Base-by-base conservation (phyloP, 805 yeast genomes). In the Phaffomyces thermotolerans region DNA sequence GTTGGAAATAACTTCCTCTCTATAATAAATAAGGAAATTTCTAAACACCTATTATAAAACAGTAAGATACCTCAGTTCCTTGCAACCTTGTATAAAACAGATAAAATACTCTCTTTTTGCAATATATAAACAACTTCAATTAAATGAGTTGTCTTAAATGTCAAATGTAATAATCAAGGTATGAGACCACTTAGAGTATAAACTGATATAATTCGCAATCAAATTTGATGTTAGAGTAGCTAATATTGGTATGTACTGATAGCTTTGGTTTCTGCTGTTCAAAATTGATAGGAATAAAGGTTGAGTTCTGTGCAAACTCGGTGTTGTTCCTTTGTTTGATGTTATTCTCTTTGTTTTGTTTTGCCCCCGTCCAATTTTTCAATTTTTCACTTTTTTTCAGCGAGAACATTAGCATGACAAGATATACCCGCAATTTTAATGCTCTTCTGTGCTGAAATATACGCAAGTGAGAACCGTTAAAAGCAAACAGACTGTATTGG, bases 61-160 rank as follows among this genome's bases (percentile, higher is more conserved):
- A 25, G 31, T 29, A 23, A 24, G 30, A 7, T 33, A 12, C 18
- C 39, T 7, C 14, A 14, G 33, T 7, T 18, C n/a, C 29, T n/a
- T 35, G 29, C 8, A 22, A 8, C 22, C n/a, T 9, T 27, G 37
- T 5, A 22, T 23, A 12, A 24, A 33, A 31, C 36, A 32, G 30
- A 32, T 30, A 13, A 20, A 20, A 30, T n/a, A 23, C 39, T 23
- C 23, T 30, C 15, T 27, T 30, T 29, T 30, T 23, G 20, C 34
- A 17, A 15, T 31, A 31, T 34, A n/a, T 18, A 40, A 27, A 40
- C 52, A 51, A 50, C 53, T 40, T 36, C 53, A 49, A 50, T 48
- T 43, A 43, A 51, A 51, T 51, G 54, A 49, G 54, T 50, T 47
- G 48, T 31, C 13, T 34, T 20, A 13, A 14, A n/a, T 34, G 34